Conservation (phyloP, 129 eudicot genomes). For the Chrysanthemum lavandulifolium region DNA sequence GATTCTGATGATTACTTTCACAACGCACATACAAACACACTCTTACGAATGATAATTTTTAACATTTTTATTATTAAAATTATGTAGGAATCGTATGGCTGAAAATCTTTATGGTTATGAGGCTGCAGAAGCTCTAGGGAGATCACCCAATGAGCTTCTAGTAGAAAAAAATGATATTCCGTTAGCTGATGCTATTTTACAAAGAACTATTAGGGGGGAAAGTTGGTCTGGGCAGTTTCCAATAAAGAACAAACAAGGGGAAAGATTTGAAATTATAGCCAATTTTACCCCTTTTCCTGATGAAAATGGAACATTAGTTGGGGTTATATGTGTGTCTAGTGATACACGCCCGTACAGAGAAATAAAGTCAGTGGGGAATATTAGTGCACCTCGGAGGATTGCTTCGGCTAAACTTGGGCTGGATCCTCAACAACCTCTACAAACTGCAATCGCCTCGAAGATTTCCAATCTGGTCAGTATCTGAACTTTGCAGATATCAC, state of each 20-base stretch:
- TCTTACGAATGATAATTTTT: neutral
- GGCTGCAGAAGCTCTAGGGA: conserved; percentile 79
- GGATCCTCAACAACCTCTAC: conserved; percentile 94
- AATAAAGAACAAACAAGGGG: conserved; percentile 65
- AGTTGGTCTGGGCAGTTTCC: conserved; percentile 89
- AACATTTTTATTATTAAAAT: neutral
- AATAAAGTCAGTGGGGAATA: conserved; percentile 34
- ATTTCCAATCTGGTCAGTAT: conserved; percentile 76
- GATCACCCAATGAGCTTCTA: conserved; percentile 45
- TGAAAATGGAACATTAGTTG: conserved; percentile 66
- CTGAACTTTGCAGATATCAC: neutral
- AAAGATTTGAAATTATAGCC: conserved; percentile 43
- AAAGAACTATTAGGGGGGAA: conserved; percentile 53
- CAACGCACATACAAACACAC: neutral
- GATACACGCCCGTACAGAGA: conserved; percentile 70
- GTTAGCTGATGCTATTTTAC: conserved; percentile 50
- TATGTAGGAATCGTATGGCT: conserved; percentile 82
- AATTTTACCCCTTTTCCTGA: conserved; percentile 78
- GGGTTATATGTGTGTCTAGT: conserved; percentile 70
- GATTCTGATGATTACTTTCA: neutral
- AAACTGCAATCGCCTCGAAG: conserved; percentile 79
- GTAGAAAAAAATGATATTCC: conserved; percentile 42
- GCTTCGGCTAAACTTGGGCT: conserved; percentile 80
- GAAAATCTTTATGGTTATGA: conserved; percentile 79
- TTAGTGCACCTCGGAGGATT: conserved; percentile 52